Evolutionary conservation across 352 stramenopile species (phyloP).

Genomic region (Phytophthora hibernalis): DNA sequence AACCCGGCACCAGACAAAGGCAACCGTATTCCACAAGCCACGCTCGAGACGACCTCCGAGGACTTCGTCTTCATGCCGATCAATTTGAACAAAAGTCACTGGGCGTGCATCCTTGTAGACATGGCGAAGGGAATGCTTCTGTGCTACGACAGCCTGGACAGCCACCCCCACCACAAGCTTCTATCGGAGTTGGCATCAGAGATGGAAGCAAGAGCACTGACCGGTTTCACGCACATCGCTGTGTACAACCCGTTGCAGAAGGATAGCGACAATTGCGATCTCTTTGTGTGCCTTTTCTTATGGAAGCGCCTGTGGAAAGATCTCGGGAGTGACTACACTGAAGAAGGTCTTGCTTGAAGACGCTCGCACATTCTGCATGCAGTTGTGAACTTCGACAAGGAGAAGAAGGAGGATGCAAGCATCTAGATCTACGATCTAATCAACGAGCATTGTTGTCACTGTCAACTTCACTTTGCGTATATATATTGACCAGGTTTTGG

Average conservation of each 20-base stretch:
- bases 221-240: conserved; percentile 2
- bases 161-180: neutral
- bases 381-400: conserved; percentile 5
- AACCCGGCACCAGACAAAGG: neutral
- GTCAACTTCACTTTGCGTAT: neutral
- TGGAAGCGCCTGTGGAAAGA: neutral
- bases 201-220: neutral
- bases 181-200: conserved; percentile 1
- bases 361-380: conserved; percentile 1
- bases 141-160: conserved; percentile 12
- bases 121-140: neutral
- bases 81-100: conserved; percentile 11
- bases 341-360: neutral
- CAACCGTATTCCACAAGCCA: neutral
- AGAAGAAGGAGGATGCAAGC: neutral
- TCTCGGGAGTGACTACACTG: neutral
- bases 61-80: conserved; percentile 9
- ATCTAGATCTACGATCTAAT: neutral
- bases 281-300: conserved; percentile 2
- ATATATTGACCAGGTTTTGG: neutral
- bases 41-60: neutral
- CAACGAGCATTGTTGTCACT: neutral
- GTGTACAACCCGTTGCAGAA: conserved; percentile 6
- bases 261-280: conserved; percentile 5
- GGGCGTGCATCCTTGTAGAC: conserved; percentile 8